Evolutionary conservation across 371 early-diverging fungal genomes (phyloP).

Genomic region (Mortierella sp.): DNA sequence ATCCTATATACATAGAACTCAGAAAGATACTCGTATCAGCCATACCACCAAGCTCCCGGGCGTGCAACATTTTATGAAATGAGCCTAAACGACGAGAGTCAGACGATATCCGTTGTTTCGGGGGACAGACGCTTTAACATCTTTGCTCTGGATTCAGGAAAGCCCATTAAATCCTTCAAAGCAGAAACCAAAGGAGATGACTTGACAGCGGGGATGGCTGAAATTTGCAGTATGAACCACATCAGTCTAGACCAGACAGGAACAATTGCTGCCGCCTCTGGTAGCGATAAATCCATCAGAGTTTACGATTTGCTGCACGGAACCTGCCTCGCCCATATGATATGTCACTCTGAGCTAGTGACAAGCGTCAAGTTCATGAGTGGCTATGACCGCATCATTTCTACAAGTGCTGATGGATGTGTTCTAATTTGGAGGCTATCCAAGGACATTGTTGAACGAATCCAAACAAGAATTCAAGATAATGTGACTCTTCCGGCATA

Average conservation of each 20-base stretch:
- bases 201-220: constrained; percentile 61
- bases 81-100: constrained; percentile 70
- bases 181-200: constrained; percentile 70
- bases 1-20: constrained; percentile 42
- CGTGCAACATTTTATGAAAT: constrained; percentile 84
- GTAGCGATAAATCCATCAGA: constrained; percentile 81
- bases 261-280: constrained; percentile 76
- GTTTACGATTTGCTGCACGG: constrained; percentile 80
- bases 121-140: constrained; percentile 79
- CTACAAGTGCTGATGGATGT: constrained; percentile 85
- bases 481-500: constrained; percentile 40
- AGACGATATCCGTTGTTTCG: constrained; percentile 73
- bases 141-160: constrained; percentile 76
- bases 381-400: constrained; percentile 70
- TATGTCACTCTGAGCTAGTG: constrained; percentile 84
- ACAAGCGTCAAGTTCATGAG: constrained; percentile 78
- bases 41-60: constrained; percentile 80
- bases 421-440: constrained; percentile 82
- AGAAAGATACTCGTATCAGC: constrained; percentile 26
- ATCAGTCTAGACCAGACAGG: constrained; percentile 83
- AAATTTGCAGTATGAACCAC: constrained; percentile 72
- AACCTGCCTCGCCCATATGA: constrained; percentile 70
- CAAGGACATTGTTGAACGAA: constrained; percentile 64
- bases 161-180: constrained; percentile 70
- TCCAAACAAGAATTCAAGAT: constrained; percentile 43